phyloP scores from a whole-genome alignment of 805 yeast genomes.

The Tetrapisispora arboricola region DNA sequence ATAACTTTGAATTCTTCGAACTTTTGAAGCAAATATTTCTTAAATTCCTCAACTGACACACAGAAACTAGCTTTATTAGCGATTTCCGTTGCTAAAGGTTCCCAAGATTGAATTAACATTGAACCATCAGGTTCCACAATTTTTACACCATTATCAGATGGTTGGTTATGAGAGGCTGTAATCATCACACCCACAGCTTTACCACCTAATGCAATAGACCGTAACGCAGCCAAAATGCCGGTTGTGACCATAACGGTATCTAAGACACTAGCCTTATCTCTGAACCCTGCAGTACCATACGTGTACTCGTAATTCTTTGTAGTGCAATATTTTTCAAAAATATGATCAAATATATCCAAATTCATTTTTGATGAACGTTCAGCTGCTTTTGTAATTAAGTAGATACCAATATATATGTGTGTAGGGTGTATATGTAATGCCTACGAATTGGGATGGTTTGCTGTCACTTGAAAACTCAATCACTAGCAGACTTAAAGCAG shows the following conservation, averaged over 20 bases:
- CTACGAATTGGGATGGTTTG: too few species aligned
- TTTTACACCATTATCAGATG: conserved; percentile 84
- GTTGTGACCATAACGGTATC: conserved; percentile 79
- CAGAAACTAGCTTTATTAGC: conserved; percentile 52
- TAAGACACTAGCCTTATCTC: conserved; percentile 57
- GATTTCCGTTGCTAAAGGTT: conserved; percentile 60
- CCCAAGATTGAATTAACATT: conserved; percentile 83
- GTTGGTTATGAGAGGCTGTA: conserved; percentile 93
- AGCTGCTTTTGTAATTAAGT: too few species aligned
- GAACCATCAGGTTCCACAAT: conserved; percentile 90
- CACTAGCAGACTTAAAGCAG: too few species aligned
- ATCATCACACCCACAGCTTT: conserved; percentile 89
- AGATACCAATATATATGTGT: too few species aligned
- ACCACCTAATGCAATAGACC: conserved; percentile 64
- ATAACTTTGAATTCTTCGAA: conserved; percentile 13
- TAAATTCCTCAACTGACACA: conserved; percentile 33
- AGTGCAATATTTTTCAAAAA: conserved; percentile 27
- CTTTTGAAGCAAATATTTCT: conserved; percentile 18
- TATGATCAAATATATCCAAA: conserved; percentile 2
- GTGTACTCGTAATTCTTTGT: conserved; percentile 38
- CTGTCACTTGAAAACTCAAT: too few species aligned
- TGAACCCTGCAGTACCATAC: conserved; percentile 98
- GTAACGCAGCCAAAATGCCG: conserved; percentile 69
- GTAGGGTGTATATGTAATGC: not conserved
- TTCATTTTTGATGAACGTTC: conserved; percentile 4